These are phyloP conservation scores for Podospora pseudoanserina DNA, from an alignment of 495 filamentous ascomycete genomes.

Conservation along the genomic window DNA sequence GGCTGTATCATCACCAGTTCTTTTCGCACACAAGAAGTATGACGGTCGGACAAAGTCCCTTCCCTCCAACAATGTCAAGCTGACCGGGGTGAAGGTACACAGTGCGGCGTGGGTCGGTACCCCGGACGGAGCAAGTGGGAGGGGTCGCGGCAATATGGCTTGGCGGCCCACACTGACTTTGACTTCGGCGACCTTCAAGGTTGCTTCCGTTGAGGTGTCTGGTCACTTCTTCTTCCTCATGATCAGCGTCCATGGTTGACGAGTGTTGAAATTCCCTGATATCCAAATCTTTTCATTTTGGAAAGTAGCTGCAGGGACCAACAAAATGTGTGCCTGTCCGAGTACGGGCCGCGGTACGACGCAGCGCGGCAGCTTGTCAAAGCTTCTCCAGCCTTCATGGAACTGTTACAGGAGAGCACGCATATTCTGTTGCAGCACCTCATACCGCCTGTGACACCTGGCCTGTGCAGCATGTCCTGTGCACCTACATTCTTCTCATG, in stretches of 20 bases:
- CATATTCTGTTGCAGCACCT: slow-evolving; percentile 3
- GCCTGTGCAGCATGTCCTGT: too few species aligned
- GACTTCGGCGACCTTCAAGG: background rate
- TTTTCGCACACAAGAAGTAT: background rate
- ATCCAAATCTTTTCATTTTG: background rate
- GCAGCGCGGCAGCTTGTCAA: slow-evolving; percentile 26
- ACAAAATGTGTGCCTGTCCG: slow-evolving; percentile 11
- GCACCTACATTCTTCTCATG: background rate
- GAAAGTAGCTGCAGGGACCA: slow-evolving; percentile 14
- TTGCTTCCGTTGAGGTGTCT: too few species aligned
- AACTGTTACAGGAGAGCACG: slow-evolving; percentile 13
- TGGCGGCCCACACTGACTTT: background rate
- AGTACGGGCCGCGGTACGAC: slow-evolving; percentile 21
- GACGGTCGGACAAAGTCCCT: too few species aligned
- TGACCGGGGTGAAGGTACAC: background rate
- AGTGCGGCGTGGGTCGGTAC: background rate
- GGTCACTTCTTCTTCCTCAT: too few species aligned
- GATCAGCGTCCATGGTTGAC: too few species aligned
- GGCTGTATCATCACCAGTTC: background rate
- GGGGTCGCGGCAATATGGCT: background rate
- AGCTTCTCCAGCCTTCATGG: slow-evolving; percentile 8
- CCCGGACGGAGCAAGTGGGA: background rate
- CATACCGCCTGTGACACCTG: background rate
- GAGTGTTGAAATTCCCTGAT: background rate
- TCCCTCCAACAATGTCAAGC: background rate